A percentile compares a stretch with the other conserved stretches of the same genome.
These are phyloP conservation scores for Murraya paniculata DNA, from an alignment of 345 rosid genomes.

Conservation along the genomic window DNA sequence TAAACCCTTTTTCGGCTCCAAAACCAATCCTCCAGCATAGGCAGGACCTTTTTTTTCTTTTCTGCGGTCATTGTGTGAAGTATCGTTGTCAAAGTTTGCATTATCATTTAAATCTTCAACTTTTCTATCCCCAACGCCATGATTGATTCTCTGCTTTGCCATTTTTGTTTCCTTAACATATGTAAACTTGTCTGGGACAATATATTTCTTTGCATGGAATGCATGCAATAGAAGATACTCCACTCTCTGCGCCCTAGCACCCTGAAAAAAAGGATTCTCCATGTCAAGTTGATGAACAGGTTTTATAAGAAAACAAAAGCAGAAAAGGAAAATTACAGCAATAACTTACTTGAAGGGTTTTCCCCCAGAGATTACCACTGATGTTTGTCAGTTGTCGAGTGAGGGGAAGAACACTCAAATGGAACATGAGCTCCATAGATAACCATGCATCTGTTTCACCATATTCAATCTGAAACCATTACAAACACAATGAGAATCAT, in stretches of 20 bases:
- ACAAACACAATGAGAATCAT: constrained; percentile 25
- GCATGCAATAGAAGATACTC: constrained; percentile 93
- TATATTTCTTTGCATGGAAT: constrained; percentile 83
- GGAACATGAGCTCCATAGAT: constrained; percentile 98
- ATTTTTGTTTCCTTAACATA: constrained; percentile 53
- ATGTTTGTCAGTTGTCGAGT: constrained; percentile 97
- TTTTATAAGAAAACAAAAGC: neutral
- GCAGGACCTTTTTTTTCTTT: constrained; percentile 88
- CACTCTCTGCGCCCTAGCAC: constrained; percentile 97
- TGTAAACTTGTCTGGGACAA: constrained; percentile 85
- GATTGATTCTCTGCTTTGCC: constrained; percentile 50
- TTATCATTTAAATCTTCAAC: constrained; percentile 50
- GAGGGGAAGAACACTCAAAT: constrained; percentile 92
- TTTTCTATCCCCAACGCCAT: constrained; percentile 42
- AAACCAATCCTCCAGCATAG: constrained; percentile 91
- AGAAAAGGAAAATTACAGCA: neutral
- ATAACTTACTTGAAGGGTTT: constrained; percentile 86
- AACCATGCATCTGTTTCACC: constrained; percentile 99
- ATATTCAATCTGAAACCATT: constrained; percentile 68
- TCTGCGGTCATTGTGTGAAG: constrained; percentile 34
- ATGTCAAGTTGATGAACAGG: constrained; percentile 6
- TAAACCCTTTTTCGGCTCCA: constrained; percentile 96
- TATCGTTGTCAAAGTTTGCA: constrained; percentile 41
- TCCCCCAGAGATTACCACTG: constrained; percentile 98
- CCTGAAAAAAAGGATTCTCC: constrained; percentile 38